These are phyloP conservation scores for Bothia castanella DNA, from an alignment of 1,284 basidiomycete species.

Conservation along the genomic window DNA sequence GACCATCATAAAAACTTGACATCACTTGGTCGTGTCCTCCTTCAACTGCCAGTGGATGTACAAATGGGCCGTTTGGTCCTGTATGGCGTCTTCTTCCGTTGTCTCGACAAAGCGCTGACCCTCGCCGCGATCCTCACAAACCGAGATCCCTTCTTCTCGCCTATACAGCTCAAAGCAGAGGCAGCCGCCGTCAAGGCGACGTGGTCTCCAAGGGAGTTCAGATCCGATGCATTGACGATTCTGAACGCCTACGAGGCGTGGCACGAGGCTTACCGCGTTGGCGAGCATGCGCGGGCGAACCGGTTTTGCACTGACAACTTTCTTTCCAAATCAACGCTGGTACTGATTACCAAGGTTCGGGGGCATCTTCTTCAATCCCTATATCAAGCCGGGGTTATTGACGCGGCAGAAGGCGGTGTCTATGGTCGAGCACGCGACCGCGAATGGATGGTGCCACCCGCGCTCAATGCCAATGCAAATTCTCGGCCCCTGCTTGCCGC, in stretches of 20 bases:
- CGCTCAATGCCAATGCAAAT: slow-evolving; percentile 72
- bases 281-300: slow-evolving; percentile 64
- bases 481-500: slow-evolving; percentile 81
- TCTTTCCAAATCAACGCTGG: slow-evolving; percentile 78
- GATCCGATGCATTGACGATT: slow-evolving; percentile 82
- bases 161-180: slow-evolving; percentile 64
- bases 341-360: slow-evolving; percentile 85
- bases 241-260: slow-evolving; percentile 83
- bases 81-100: slow-evolving; percentile 91
- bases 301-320: slow-evolving; percentile 87
- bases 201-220: slow-evolving; percentile 78
- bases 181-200: slow-evolving; percentile 71
- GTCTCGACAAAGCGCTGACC: slow-evolving; percentile 85
- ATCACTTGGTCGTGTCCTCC: slow-evolving; percentile 82
- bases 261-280: slow-evolving; percentile 66
- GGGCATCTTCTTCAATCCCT: slow-evolving; percentile 76
- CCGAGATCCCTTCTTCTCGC: slow-evolving; percentile 88
- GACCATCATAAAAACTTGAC: slow-evolving; percentile 79
- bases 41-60: slow-evolving; percentile 88
- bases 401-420: slow-evolving; percentile 65
- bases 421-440: slow-evolving; percentile 27
- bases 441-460: slow-evolving; percentile 52
- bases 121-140: slow-evolving; percentile 88
- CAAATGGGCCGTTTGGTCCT: slow-evolving; percentile 89
- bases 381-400: slow-evolving; percentile 78